Conservation (phyloP, 805 yeast species). For the Candida coquimbonensis region DNA sequence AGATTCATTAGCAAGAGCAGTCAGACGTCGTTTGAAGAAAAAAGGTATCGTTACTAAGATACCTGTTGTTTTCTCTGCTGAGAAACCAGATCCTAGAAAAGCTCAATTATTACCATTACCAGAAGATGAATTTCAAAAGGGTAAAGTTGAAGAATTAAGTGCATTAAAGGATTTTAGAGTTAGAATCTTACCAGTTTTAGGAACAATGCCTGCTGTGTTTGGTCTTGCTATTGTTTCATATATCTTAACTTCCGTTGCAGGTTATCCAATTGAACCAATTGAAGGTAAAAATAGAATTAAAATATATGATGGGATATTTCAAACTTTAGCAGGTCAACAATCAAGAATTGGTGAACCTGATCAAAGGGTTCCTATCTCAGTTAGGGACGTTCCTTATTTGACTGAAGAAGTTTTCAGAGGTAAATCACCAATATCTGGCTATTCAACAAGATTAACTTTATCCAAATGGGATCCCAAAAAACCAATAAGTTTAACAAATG, state of each 20-base stretch:
- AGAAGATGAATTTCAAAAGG: constrained; percentile 72
- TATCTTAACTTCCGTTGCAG: constrained; percentile 70
- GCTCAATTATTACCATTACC: constrained; percentile 82
- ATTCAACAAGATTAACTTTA: constrained; percentile 69
- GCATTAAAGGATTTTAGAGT: constrained; percentile 89
- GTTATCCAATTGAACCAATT: constrained; percentile 85
- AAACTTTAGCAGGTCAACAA: constrained; percentile 82
- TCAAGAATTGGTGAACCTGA: constrained; percentile 65
- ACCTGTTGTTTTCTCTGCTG: constrained; percentile 87
- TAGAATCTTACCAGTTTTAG: constrained; percentile 89
- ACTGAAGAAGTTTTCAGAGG: constrained; percentile 92
- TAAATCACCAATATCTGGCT: constrained; percentile 80
- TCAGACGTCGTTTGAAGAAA: constrained; percentile 75
- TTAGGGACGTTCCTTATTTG: constrained; percentile 71
- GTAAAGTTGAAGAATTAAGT: constrained; percentile 79
- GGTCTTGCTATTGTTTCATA: constrained; percentile 87
- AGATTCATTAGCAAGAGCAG: constrained; percentile 85
- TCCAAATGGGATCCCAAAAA: constrained; percentile 76
- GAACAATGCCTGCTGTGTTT: constrained; percentile 95
- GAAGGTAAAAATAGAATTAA: constrained; percentile 87
- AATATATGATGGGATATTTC: constrained; percentile 75
- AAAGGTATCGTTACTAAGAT: constrained; percentile 71
- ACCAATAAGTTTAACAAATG: constrained; percentile 65
- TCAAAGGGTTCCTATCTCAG: constrained; percentile 68
- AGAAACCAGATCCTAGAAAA: constrained; percentile 93